A percentile compares a stretch with the other conserved stretches of the same genome.
Evolutionary conservation across 495 filamentous ascomycete species (phyloP).

Genomic region (Letharia columbiana): DNA sequence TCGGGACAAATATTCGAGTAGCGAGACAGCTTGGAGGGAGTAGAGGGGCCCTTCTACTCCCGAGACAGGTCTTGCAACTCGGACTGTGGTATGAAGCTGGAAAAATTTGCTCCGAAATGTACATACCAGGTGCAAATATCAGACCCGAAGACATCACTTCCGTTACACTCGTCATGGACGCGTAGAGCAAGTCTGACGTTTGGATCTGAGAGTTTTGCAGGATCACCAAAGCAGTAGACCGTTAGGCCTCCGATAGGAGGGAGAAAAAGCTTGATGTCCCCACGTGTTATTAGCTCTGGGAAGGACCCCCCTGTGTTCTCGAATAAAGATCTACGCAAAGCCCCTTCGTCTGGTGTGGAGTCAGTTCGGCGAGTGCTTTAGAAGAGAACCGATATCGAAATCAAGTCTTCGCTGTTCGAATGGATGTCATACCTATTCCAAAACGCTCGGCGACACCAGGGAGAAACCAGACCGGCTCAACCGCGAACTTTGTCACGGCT

Average conservation of each 20-base stretch:
- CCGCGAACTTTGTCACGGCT: slow-evolving; percentile 92
- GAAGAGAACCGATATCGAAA: neutral
- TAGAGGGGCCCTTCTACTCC: neutral
- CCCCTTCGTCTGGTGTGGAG: slow-evolving; percentile 60
- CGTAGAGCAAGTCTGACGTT: slow-evolving; percentile 78
- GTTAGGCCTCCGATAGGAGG: slow-evolving; percentile 94
- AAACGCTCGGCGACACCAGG: slow-evolving; percentile 93
- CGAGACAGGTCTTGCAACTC: neutral
- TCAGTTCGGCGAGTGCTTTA: slow-evolving; percentile 7
- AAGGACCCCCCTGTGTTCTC: slow-evolving; percentile 93
- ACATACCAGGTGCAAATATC: slow-evolving; percentile 88
- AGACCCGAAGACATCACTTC: slow-evolving; percentile 91
- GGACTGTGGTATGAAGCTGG: neutral
- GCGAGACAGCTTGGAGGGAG: neutral
- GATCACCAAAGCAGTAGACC: slow-evolving; percentile 95
- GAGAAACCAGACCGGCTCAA: slow-evolving; percentile 93
- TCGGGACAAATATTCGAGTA: no score
- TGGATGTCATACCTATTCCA: slow-evolving; percentile 56
- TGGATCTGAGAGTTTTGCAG: slow-evolving; percentile 82
- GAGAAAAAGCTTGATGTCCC: slow-evolving; percentile 90
- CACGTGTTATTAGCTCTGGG: slow-evolving; percentile 83
- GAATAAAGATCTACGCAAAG: slow-evolving; percentile 77
- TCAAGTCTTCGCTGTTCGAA: neutral
- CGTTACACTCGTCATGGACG: slow-evolving; percentile 73
- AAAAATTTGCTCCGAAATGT: no score